Conservation (phyloP, 2,329 filamentous ascomycete genomes). For the Apiospora kogelbergensis region DNA sequence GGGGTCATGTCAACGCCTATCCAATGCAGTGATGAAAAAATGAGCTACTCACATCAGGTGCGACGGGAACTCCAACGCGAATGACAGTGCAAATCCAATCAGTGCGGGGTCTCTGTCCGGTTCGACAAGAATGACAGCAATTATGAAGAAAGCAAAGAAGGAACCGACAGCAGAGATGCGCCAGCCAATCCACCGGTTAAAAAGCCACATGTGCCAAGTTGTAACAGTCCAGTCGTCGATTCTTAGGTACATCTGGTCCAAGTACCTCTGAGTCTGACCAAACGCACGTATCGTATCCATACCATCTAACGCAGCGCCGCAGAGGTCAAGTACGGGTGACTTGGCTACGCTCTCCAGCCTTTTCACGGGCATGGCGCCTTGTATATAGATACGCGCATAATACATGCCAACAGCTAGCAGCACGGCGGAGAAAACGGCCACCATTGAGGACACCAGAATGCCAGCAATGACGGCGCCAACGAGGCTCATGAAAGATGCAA, state of each 20-base stretch:
- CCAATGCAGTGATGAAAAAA: not conserved
- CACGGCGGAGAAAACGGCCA: slow-evolving; percentile 60
- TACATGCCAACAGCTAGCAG: slow-evolving; percentile 57
- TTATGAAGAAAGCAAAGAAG: slow-evolving; percentile 65
- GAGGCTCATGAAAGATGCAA: slow-evolving; percentile 61
- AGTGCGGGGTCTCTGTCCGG: slow-evolving; percentile 65
- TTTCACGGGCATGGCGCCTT: slow-evolving; percentile 72
- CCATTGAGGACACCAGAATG: slow-evolving; percentile 65
- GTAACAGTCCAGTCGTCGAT: slow-evolving; percentile 69
- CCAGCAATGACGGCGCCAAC: slow-evolving; percentile 66
- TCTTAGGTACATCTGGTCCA: slow-evolving; percentile 66
- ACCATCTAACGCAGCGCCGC: slow-evolving; percentile 69
- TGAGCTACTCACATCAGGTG: slow-evolving; percentile 62
- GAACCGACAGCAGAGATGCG: slow-evolving; percentile 70
- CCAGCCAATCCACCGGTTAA: slow-evolving; percentile 76
- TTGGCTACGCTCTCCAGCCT: slow-evolving; percentile 75
- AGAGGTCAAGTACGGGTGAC: slow-evolving; percentile 78
- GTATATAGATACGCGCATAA: slow-evolving; percentile 62
- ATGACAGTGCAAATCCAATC: slow-evolving; percentile 74
- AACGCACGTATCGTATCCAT: slow-evolving; percentile 76
- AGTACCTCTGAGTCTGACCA: slow-evolving; percentile 64
- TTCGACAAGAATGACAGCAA: slow-evolving; percentile 61
- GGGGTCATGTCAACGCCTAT: not conserved
- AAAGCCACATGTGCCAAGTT: slow-evolving; percentile 67
- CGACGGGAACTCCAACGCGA: slow-evolving; percentile 69